Evolutionary conservation across 2,329 filamentous ascomycete species (phyloP).

Genomic region (Pseudocercospora crystallina): DNA sequence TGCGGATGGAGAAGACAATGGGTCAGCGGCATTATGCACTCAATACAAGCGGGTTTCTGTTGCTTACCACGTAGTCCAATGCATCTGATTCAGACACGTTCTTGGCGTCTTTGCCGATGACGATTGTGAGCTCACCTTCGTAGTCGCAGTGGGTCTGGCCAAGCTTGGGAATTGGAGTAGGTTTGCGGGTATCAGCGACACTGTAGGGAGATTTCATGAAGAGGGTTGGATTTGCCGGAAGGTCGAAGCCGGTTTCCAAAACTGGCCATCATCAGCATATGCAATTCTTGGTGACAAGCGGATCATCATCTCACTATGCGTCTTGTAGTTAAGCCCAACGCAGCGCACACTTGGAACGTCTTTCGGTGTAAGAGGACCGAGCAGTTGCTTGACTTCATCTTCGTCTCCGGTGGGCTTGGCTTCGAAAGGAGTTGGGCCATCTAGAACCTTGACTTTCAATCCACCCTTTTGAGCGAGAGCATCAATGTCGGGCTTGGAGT

Average conservation of each 20-base stretch:
- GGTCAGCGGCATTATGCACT: too few species aligned
- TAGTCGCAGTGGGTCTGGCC: conserved; percentile 73
- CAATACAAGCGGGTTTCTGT: too few species aligned
- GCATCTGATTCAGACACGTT: conserved; percentile 60
- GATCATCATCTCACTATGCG: conserved; percentile 42
- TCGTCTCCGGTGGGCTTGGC: conserved; percentile 56
- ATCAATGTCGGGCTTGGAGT: conserved; percentile 32
- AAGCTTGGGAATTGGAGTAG: conserved; percentile 64
- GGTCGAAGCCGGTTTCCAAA: conserved; percentile 59
- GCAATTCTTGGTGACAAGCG: neutral
- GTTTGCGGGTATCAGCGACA: conserved; percentile 62
- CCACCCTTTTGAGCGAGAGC: conserved; percentile 39
- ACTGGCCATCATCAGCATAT: conserved; percentile 15
- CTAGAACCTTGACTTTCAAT: conserved; percentile 55
- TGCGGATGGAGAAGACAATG: too few species aligned
- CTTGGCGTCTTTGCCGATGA: conserved; percentile 67
- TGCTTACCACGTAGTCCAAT: too few species aligned
- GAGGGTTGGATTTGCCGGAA: conserved; percentile 69
- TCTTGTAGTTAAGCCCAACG: conserved; percentile 61
- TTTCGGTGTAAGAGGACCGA: conserved; percentile 52
- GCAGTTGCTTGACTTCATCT: conserved; percentile 53
- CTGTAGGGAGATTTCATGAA: conserved; percentile 73
- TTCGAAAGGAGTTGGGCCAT: conserved; percentile 44
- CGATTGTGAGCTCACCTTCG: conserved; percentile 73
- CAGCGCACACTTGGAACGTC: conserved; percentile 60